A percentile compares a stretch with the other conserved stretches of the same genome.
Evolutionary conservation across 108 stramenopile species (phyloP).

Genomic region (Schizochytrium sp.): DNA sequence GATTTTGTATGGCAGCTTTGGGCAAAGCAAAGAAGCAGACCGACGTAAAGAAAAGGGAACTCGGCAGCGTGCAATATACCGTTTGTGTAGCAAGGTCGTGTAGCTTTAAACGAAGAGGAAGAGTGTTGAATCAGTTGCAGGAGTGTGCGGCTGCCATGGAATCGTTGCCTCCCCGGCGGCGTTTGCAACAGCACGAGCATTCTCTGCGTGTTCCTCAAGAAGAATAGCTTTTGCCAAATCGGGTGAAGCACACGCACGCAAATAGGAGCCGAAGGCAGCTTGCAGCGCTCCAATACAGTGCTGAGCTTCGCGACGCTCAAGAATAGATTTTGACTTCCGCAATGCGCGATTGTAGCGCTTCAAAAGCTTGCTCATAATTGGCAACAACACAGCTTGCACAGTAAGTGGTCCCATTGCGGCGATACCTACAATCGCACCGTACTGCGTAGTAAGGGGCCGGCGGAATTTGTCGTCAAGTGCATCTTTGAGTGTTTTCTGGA

Average conservation of each 20-base stretch:
- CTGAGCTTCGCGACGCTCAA: constrained; percentile 46
- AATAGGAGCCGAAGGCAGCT: constrained; percentile 44
- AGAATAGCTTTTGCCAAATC: constrained; percentile 45
- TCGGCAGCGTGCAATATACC: neutral
- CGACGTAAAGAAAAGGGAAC: neutral
- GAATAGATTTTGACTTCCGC: neutral
- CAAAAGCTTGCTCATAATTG: constrained; percentile 25
- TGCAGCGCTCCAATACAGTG: constrained; percentile 47
- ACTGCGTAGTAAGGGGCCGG: constrained; percentile 21
- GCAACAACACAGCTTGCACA: constrained; percentile 50
- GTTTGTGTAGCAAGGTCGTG: neutral
- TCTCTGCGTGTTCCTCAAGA: constrained; percentile 18
- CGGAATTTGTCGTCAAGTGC: neutral
- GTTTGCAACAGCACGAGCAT: constrained; percentile 7
- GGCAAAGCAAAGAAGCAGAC: neutral
- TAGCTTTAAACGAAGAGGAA: constrained; percentile 13
- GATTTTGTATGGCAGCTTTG: too few species aligned
- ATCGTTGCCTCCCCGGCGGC: constrained; percentile 45
- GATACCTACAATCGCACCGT: constrained; percentile 58
- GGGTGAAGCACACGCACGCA: constrained; percentile 41
- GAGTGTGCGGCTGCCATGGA: constrained; percentile 13
- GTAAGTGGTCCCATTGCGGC: constrained; percentile 59
- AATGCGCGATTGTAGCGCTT: constrained; percentile 1
- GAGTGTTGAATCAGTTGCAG: neutral
- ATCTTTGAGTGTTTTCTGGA: constrained; percentile 9